These are phyloP conservation scores for Kazachstania sp. DNA, from an alignment of 1,139 yeast species.

Conservation along the genomic window DNA sequence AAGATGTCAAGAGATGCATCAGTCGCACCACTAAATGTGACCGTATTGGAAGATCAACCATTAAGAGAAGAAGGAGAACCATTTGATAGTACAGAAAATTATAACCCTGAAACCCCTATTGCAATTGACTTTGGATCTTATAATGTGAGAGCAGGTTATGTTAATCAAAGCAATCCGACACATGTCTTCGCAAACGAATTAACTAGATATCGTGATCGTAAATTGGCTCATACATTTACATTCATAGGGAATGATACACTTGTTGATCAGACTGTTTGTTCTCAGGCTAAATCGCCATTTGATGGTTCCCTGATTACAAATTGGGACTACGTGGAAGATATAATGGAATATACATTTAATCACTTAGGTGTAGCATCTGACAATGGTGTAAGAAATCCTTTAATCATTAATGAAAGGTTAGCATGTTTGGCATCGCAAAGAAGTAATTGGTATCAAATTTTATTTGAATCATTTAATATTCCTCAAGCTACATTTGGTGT, in stretches of 20 bases:
- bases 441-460: constrained; percentile 61
- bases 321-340: constrained; percentile 83
- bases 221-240: constrained; percentile 52
- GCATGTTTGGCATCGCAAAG: constrained; percentile 68
- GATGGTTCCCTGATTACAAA: constrained; percentile 83
- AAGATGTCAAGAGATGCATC: constrained; percentile 25
- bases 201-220: constrained; percentile 73
- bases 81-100: constrained; percentile 37
- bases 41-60: constrained; percentile 42
- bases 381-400: constrained; percentile 56
- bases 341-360: constrained; percentile 75
- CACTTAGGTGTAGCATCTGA: constrained; percentile 60
- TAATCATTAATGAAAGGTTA: constrained; percentile 72
- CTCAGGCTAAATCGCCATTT: constrained; percentile 68
- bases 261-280: constrained; percentile 58
- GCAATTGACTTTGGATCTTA: constrained; percentile 77
- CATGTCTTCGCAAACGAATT: constrained; percentile 62
- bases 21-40: constrained; percentile 43
- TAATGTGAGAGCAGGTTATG: constrained; percentile 64
- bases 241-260: constrained; percentile 77
- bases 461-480: constrained; percentile 69
- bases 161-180: constrained; percentile 45
- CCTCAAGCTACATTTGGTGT: constrained; percentile 75
- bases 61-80: constrained; percentile 42
- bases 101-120: constrained; percentile 56